A percentile compares a stretch with the other conserved stretches of the same genome.
Evolutionary conservation across 2,329 filamentous ascomycete genomes (phyloP).

Genomic region (Colletotrichum destructivum): DNA sequence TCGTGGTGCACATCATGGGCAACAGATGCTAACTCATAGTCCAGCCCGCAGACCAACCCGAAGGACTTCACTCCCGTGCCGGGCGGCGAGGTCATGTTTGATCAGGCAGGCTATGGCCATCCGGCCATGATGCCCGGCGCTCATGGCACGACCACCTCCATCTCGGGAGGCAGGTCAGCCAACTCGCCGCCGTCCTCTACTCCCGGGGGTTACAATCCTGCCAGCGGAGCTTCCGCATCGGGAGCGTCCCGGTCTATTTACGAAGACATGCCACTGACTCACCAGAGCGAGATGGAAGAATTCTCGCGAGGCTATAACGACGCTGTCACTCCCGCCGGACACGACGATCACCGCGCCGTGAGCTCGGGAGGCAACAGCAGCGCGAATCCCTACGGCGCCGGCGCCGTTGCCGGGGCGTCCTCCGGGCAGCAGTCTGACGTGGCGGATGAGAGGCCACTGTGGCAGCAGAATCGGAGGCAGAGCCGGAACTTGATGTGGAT

Average conservation of each 20-base stretch:
- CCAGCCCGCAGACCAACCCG: constrained; percentile 49
- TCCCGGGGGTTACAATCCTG: constrained; percentile 36
- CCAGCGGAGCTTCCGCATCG: constrained; percentile 46
- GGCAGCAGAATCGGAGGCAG: constrained; percentile 68
- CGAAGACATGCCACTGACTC: constrained; percentile 58
- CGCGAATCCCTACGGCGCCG: constrained; percentile 24
- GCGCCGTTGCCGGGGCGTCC: constrained; percentile 19
- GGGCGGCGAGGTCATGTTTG: constrained; percentile 34
- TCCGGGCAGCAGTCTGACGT: constrained; percentile 27
- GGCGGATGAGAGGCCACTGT: constrained; percentile 59
- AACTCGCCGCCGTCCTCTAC: constrained; percentile 5
- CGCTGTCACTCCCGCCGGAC: constrained; percentile 54
- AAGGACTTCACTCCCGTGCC: constrained; percentile 49
- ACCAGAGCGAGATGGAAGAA: constrained; percentile 58
- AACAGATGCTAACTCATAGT: constrained; percentile 43
- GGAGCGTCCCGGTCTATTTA: constrained; percentile 48
- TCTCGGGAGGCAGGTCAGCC: constrained; percentile 32
- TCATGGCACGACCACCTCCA: constrained; percentile 41
- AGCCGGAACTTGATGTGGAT: constrained; percentile 65
- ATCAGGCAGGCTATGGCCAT: constrained; percentile 39
- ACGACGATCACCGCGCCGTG: constrained; percentile 55
- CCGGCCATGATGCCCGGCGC: constrained; percentile 41
- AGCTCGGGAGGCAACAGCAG: constrained; percentile 37
- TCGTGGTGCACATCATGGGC: background rate
- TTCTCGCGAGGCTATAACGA: constrained; percentile 61